Percentiles rank a stretch among this genome's conserved stretches.
phyloP scores from a whole-genome alignment of 768 basidiomycete species.

The Filobasidium floriforme region DNA sequence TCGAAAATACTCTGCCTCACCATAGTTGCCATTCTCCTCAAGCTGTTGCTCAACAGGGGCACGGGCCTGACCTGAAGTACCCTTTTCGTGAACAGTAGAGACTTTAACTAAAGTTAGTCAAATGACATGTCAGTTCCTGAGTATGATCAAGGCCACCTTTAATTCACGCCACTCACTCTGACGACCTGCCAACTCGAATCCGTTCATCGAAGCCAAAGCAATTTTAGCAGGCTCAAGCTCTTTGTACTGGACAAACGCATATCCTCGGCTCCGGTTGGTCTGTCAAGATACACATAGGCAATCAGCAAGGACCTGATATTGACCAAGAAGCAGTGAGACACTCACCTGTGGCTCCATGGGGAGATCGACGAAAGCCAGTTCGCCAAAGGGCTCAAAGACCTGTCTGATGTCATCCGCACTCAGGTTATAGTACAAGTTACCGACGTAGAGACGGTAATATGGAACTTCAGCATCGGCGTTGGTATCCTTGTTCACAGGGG shows the following conservation, averaged over 20 bases:
- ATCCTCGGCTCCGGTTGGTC: conserved; percentile 94
- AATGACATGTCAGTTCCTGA: conserved; percentile 8
- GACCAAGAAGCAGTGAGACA: not conserved
- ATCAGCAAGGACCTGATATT: not conserved
- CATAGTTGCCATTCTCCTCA: conserved; percentile 64
- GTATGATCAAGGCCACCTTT: too few species aligned
- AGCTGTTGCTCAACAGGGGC: conserved; percentile 43
- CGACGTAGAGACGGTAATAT: conserved; percentile 77
- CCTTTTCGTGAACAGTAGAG: conserved; percentile 88
- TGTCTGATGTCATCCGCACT: conserved; percentile 95
- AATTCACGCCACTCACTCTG: conserved; percentile 58
- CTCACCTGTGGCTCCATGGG: conserved; percentile 70
- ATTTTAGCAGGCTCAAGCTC: conserved; percentile 87
- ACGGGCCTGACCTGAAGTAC: conserved; percentile 49
- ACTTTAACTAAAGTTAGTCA: conserved; percentile 46
- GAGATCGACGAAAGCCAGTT: conserved; percentile 95
- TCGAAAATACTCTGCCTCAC: conserved; percentile 47
- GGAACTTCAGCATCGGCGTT: conserved; percentile 38
- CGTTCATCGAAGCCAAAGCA: conserved; percentile 98
- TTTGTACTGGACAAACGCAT: conserved; percentile 96
- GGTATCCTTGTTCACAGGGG: conserved; percentile 52
- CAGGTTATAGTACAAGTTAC: conserved; percentile 91
- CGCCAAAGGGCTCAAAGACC: conserved; percentile 98
- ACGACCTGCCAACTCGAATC: conserved; percentile 92
- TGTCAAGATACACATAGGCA: not conserved